Evolutionary conservation across 441 rosid genomes (phyloP).

Genomic region (Adansonia grandidieri): DNA sequence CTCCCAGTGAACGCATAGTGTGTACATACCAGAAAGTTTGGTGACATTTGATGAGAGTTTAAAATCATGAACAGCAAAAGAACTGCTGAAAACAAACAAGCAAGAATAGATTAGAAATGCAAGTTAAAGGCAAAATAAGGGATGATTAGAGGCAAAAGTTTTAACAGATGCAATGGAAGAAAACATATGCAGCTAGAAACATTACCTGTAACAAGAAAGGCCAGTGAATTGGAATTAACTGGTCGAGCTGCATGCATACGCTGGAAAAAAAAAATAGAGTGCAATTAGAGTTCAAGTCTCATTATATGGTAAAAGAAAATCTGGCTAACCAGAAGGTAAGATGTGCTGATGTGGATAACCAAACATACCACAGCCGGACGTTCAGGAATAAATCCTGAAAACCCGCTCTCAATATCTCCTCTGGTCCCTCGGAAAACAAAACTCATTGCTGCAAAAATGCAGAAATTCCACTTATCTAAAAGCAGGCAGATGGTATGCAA

Average conservation of each 20-base stretch:
- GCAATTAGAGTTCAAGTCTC: not conserved
- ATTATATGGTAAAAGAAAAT: not conserved
- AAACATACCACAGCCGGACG: constrained; percentile 48
- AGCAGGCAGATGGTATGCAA: not conserved
- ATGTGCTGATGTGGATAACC: constrained; percentile 12
- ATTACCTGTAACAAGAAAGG: constrained; percentile 58
- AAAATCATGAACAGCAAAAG: constrained; percentile 57
- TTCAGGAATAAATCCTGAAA: constrained; percentile 47
- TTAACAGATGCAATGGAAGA: not conserved
- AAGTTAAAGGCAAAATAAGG: not conserved
- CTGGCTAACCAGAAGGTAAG: not conserved
- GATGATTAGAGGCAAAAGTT: constrained; percentile 8
- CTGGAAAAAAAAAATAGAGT: constrained; percentile 29
- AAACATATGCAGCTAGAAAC: constrained; percentile 21
- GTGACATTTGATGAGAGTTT: constrained; percentile 56
- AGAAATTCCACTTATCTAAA: constrained; percentile 12
- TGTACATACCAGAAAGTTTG: constrained; percentile 49
- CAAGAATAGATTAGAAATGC: constrained; percentile 10
- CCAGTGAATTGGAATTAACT: constrained; percentile 46
- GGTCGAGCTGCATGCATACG: constrained; percentile 47
- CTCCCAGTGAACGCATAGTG: constrained; percentile 16
- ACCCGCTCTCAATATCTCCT: constrained; percentile 48
- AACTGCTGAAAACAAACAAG: constrained; percentile 42
- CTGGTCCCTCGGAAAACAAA: constrained; percentile 50
- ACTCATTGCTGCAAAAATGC: constrained; percentile 41